Percentiles rank a stretch among this genome's conserved stretches.
Conservation (phyloP, 768 basidiomycete species). For the Rubroboletus satanas region DNA sequence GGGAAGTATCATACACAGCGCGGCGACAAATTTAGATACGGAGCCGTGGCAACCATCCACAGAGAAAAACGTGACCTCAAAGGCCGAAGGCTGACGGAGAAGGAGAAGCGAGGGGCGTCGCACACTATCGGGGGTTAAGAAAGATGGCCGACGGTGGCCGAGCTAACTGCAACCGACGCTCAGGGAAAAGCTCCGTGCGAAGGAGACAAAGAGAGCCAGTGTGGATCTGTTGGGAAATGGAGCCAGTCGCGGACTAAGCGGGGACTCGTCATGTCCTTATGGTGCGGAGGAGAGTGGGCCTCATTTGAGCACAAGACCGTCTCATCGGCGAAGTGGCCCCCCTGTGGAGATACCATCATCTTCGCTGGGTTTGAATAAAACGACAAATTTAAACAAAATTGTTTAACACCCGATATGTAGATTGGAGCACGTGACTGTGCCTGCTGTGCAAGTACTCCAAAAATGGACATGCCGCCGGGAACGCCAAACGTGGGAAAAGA, state of each 20-base stretch:
- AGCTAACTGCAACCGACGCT: neutral
- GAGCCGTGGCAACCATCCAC: neutral
- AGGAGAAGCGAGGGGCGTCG: neutral
- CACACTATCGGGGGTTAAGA: constrained; percentile 5
- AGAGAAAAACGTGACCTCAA: neutral
- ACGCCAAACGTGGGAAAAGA: constrained; percentile 35
- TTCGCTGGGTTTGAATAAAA: constrained; percentile 21
- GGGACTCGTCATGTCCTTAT: neutral
- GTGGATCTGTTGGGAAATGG: neutral
- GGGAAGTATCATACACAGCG: neutral
- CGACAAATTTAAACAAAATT: constrained; percentile 8
- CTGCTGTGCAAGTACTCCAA: constrained; percentile 21
- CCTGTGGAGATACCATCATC: constrained; percentile 17
- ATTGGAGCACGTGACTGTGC: constrained; percentile 28
- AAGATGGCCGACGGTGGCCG: constrained; percentile 8
- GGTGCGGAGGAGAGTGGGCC: constrained; percentile 6
- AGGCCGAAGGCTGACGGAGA: neutral
- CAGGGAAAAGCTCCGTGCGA: neutral
- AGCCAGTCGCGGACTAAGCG: neutral
- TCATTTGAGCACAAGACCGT: neutral
- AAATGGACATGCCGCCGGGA: constrained; percentile 35
- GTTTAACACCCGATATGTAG: constrained; percentile 17
- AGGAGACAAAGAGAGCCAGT: neutral
- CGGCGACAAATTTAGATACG: neutral
- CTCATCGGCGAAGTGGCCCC: neutral